Evolutionary conservation across 345 rosid species (phyloP).

Genomic region (Garcia nutans): DNA sequence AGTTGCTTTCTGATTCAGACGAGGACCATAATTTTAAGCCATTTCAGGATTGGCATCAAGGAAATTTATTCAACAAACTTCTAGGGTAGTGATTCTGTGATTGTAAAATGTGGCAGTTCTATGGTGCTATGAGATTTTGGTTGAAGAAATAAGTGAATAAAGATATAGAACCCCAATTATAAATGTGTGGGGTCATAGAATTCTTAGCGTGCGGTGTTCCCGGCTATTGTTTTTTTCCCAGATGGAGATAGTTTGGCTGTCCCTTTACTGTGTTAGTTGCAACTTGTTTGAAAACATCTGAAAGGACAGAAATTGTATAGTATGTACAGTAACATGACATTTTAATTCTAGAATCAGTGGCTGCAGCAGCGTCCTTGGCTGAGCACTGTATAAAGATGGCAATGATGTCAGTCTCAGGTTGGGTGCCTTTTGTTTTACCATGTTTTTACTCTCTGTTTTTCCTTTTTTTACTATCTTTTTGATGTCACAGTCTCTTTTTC

Average conservation of each 20-base stretch:
- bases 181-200: conserved; percentile 23
- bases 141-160: conserved; percentile 31
- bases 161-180: conserved; percentile 20
- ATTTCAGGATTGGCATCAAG: conserved; percentile 20
- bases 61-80: conserved; percentile 17
- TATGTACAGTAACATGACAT: conserved; percentile 12
- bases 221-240: conserved; percentile 10
- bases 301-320: conserved; percentile 17
- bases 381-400: conserved; percentile 2
- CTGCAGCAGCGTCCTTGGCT: conserved; percentile 16
- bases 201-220: conserved; percentile 19
- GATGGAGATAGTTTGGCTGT: conserved; percentile 17
- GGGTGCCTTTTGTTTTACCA: neutral
- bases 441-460: neutral
- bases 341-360: neutral
- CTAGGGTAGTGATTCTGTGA: conserved; percentile 11
- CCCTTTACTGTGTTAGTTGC: conserved; percentile 16
- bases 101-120: conserved; percentile 23
- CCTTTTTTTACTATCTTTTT: too few species aligned
- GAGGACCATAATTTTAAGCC: conserved; percentile 22
- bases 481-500: too few species aligned
- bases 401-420: conserved; percentile 34
- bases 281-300: conserved; percentile 20
- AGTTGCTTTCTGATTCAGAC: conserved; percentile 22
- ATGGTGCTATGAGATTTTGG: conserved; percentile 18